phyloP scores from a whole-genome alignment of 306 rosid genomes.

The Ormosia emarginata region DNA sequence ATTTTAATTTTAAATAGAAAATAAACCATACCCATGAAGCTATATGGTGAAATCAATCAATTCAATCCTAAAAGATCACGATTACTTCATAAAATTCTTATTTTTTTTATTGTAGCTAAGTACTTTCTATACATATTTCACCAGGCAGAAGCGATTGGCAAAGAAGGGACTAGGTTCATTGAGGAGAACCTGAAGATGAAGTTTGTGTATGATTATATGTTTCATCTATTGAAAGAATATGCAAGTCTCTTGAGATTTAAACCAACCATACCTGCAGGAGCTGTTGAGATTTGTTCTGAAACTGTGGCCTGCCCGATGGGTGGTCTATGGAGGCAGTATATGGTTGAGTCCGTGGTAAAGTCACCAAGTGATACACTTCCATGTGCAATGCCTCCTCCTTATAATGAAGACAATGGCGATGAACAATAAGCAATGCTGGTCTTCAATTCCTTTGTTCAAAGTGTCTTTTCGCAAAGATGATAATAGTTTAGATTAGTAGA shows the following conservation, averaged over 20 bases:
- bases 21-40: neutral
- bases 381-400: slow-evolving; percentile 26
- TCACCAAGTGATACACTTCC: slow-evolving; percentile 24
- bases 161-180: slow-evolving; percentile 19
- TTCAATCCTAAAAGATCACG: neutral
- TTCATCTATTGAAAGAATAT: slow-evolving; percentile 35
- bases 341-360: slow-evolving; percentile 33
- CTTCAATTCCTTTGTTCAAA: neutral
- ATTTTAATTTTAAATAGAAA: neutral
- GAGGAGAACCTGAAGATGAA: slow-evolving; percentile 36
- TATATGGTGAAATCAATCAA: neutral
- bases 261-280: slow-evolving; percentile 28
- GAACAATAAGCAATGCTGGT: neutral
- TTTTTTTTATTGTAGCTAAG: neutral
- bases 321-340: neutral
- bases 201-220: slow-evolving; percentile 44
- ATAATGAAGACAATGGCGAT: neutral
- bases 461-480: too few species aligned
- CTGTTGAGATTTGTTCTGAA: slow-evolving; percentile 30
- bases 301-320: neutral
- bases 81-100: neutral
- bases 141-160: slow-evolving; percentile 39
- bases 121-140: neutral
- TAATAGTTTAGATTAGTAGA: neutral
- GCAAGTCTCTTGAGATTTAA: slow-evolving; percentile 35